Evolutionary conservation across 2,329 filamentous ascomycete genomes (phyloP), one percentile per base, ranked within the genome.

Genomic region (Dactylellina sp.): DNA sequence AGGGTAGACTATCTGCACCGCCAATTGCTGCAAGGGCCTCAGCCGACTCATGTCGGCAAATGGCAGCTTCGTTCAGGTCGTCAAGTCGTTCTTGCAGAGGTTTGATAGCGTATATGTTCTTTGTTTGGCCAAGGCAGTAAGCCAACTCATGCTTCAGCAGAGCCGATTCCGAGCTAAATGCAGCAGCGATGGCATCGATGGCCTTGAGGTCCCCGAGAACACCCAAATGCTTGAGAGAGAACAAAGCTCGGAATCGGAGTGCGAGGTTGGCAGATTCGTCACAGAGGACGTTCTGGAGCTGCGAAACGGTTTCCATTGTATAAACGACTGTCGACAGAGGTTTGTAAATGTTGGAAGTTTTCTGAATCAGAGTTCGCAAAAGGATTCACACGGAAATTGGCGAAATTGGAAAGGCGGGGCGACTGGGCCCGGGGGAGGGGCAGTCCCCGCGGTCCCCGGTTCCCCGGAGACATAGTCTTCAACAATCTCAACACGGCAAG

Each of bases 41-140:
- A 1, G 94, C 95, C 14, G 95, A 94, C 84, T 99, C 95, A 79
- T 99, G 95, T 77, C 95, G 87, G 82, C 92, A 96, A 93, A 99
- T 99, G 37, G 91, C 83, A 83, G 97, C 93, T 82, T 98, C 92
- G n/a, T 88, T 81, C 75, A 88, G 83, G 81, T 98, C 88, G 77
- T 91, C 86, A 62, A 98, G 84, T 14, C 95, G 92, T n/a, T 85
- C 82, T 64, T 89, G 86, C 77, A 99, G 84, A 75, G 88, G 89
- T 35, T 70, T 70, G 44, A 75, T 70, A 0, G 93, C 91, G 49
- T 89, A 89, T 56, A 85, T 82, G 80, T 97, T 92, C 68, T 89
- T 89, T 0, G 91, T 94, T 83, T 99, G 95, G 6, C 95, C 95
- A 1, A 99, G 86, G 80, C 95, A 99, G 83, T 99, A 99, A 24